These are phyloP conservation scores for Colletotrichum spinosum DNA, from an alignment of 2,329 filamentous ascomycete species.

Conservation along the genomic window DNA sequence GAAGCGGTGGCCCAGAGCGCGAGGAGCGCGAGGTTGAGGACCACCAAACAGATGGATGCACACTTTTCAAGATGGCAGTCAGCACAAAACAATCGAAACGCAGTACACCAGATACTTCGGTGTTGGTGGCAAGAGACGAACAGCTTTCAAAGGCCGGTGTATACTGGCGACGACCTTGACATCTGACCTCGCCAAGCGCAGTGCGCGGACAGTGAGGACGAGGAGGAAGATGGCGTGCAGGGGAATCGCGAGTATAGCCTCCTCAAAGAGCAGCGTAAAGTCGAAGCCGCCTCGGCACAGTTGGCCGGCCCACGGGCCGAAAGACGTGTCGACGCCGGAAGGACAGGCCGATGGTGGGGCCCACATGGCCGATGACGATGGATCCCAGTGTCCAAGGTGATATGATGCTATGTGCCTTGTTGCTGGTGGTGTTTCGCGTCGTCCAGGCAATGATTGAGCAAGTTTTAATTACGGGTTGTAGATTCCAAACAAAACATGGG, in stretches of 20 bases:
- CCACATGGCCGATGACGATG: slow-evolving; percentile 23
- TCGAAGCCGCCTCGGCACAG: slow-evolving; percentile 44
- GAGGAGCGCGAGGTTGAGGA: slow-evolving; percentile 25
- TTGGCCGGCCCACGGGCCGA: slow-evolving; percentile 36
- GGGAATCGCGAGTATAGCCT: slow-evolving; percentile 41
- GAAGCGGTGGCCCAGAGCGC: slow-evolving; percentile 23
- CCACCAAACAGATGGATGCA: slow-evolving; percentile 19
- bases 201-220: slow-evolving; percentile 13
- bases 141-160: slow-evolving; percentile 26
- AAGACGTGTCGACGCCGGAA: slow-evolving; percentile 28
- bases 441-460: neutral
- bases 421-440: slow-evolving; percentile 25
- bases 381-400: neutral
- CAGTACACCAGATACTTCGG: slow-evolving; percentile 2
- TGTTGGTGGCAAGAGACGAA: neutral
- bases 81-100: neutral
- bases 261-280: slow-evolving; percentile 45
- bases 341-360: slow-evolving; percentile 25
- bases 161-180: slow-evolving; percentile 31
- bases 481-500: slow-evolving; percentile 26
- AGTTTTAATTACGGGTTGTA: slow-evolving; percentile 6
- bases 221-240: slow-evolving; percentile 29
- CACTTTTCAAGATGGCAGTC: slow-evolving; percentile 21
- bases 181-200: slow-evolving; percentile 24
- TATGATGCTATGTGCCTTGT: neutral